Evolutionary conservation across 257 asterid species (phyloP), one percentile per base, ranked within the genome.

Genomic region (Capsicum pubescens): DNA sequence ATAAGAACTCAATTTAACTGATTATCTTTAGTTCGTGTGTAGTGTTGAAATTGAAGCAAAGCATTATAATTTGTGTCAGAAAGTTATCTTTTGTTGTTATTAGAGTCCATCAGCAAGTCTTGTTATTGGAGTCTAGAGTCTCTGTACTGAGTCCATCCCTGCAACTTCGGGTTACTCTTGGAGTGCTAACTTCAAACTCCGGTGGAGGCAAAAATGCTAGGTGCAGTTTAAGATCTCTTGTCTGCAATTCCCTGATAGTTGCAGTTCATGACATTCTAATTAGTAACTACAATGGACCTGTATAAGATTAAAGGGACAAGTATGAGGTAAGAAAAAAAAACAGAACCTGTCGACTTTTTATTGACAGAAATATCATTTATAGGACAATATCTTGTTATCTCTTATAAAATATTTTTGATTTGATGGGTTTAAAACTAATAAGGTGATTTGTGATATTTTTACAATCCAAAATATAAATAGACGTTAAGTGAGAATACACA

Each of bases 141-240:
- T 52, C 13, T 12, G 12, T 59, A 17, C 21, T 19, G 26, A 58
- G 64, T 58, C 9, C 64, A 58, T 71, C 46, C 55, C 80, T 71
- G 80, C 58, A 46, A 71, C 80, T 72, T 72, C 46, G 35, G 56
- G 58, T 72, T n/a, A 46, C 80, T 19, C 57, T 72, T 72, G 36
- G 57, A 50, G 17, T 72, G 36, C 80, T 46, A 72, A 15, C 46
- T 72, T 72, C 80, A 67, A 36, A 67, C 36, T 19, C 3, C 26
- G 14, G 50, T 67, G 50, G 74, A 67, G 6, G 48, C 48, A 67
- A 67, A 35, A 67, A 67, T 14, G 48, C 74, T 67, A 35, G 76
- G 52, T 35, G 76, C 72, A 26, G 46, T 66, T 64, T 66, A 55
- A 54, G 68, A 26, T 63, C 44, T 63, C 44, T 5, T 21, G 10